Base-by-base conservation (phyloP, 1,284 basidiomycete species). In the Cronartium ribicola region DNA sequence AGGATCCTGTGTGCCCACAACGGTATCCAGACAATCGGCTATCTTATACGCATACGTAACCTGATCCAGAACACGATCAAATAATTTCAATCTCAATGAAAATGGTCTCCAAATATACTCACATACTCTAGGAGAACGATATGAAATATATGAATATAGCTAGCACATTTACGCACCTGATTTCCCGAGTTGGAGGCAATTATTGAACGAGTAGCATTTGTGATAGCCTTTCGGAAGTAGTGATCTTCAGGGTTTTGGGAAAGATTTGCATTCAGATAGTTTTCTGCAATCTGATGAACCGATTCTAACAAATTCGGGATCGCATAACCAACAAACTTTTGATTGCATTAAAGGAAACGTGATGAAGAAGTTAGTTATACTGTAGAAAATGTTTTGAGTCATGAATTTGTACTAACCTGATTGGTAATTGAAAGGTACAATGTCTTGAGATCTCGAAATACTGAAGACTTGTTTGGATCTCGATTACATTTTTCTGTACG, bases 131-230 rank as follows among this genome's bases (percentile, higher is more conserved):
- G 29, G 29, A 29, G 29, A 29, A 29, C 1, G 1, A 29, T 29
- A 29, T 29, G 29, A 29, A 29, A 29, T 2, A 29, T 29, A 2
- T 29, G 29, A 29, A 29, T 29, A 29, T 29, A 29, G 2, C 29
- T 2, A 29, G 29, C 29, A 29, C 29, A 29, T 29, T 29, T 5
- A 41, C 70, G 11, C 17, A 73, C 70, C 64, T 73, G 62, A 48
- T 66, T 73, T 66, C 70, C 70, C 5, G 70, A 66, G 61, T 73
- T 73, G 40, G 70, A 73, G 43, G 70, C 70, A 44, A 73, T 64
- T 39, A 73, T 73, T 20, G 70, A 73, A 20, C 63, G 4, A 6
- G 61, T 48, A 17, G 70, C 10, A 61, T 29, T 44, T 10, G 70
- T 36, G 10, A 73, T 66, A 17, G 62, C 62, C 14, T 60, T 48